Base-by-base conservation (phyloP, 2,329 filamentous ascomycete species). In the Trichothecium sympodiale region DNA sequence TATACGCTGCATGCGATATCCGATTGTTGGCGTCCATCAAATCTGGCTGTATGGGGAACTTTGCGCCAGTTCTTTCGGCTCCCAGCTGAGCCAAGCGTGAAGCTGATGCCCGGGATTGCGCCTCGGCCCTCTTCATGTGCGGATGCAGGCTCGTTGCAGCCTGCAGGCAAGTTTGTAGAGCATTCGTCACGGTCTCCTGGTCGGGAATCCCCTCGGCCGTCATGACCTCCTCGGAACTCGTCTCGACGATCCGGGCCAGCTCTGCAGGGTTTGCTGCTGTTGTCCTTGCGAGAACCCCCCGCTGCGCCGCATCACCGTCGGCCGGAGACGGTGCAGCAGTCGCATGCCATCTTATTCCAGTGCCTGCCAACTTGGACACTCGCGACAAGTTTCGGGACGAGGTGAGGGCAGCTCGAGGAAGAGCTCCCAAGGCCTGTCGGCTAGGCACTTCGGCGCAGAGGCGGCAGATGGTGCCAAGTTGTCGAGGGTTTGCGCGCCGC, bases 1-100 rank as follows among this genome's bases (percentile, higher is more conserved):
- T 64, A 54, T 83, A 82, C n/a, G 81, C 77, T 7, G 71, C 59
- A 34, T 69, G 53, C 16, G 75, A 77, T 38, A 80, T 65, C 45
- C 61, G 62, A 46, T 69, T 59, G 37, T 69, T 56, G 17, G 68
- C 61, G 31, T 66, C 60, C 40, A 56, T 56, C 31, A 70, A 44
- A 42, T 59, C 51, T 3, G 45, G 35, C 35, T 59, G 52, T 26
- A 58, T 51, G 9, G 49, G 40, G 17, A 57, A 41, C 29, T 46
- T 46, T 3, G 50, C 37, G 5, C 57, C 57, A 3, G 49, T 54
- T 12, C 56, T 46, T 37, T 59, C 55, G 20, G 50, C 50, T 6
- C 55, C 64, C 15, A 67, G 46, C 30, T 65, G 65, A 20, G 76
- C 64, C 31, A 80, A 58, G 17, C 65, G 67, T 26, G 72, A 75